These are phyloP conservation scores for Fusarium camptoceras DNA, from an alignment of 2,329 filamentous ascomycete species.

Conservation along the genomic window DNA sequence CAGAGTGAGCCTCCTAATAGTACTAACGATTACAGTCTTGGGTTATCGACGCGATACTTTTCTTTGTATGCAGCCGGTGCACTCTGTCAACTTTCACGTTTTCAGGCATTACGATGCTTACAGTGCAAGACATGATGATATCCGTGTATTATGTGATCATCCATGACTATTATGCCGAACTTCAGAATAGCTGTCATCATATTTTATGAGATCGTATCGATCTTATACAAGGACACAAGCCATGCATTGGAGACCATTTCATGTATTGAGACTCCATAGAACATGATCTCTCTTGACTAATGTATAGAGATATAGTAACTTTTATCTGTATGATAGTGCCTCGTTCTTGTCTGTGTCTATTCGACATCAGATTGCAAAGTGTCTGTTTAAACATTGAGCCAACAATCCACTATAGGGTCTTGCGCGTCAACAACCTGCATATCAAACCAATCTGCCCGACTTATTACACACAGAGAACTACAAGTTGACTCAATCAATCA, in stretches of 20 bases:
- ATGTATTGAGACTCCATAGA: not conserved
- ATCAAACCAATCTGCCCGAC: not conserved
- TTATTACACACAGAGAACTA: not conserved
- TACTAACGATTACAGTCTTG: not conserved
- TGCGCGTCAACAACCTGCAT: not conserved
- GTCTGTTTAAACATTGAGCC: not conserved
- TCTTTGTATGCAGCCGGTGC: not conserved
- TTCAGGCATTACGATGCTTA: not conserved
- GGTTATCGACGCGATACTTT: not conserved
- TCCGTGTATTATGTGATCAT: not conserved
- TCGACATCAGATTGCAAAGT: not conserved
- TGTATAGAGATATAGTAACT: not conserved
- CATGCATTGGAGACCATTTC: not conserved
- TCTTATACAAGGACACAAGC: not conserved
- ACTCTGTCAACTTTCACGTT: not conserved
- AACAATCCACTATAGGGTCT: fast-evolving
- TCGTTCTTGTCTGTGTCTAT: not conserved
- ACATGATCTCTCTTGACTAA: not conserved
- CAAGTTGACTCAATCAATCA: not conserved
- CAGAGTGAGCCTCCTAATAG: too few relatives aligned
- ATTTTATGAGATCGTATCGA: not conserved
- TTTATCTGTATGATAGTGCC: not conserved
- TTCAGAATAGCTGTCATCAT: not conserved
- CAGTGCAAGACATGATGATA: not conserved
- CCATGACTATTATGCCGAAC: not conserved